phyloP scores from a whole-genome alignment of 2,329 filamentous ascomycete species.

The Talaromyces amestolkiae region DNA sequence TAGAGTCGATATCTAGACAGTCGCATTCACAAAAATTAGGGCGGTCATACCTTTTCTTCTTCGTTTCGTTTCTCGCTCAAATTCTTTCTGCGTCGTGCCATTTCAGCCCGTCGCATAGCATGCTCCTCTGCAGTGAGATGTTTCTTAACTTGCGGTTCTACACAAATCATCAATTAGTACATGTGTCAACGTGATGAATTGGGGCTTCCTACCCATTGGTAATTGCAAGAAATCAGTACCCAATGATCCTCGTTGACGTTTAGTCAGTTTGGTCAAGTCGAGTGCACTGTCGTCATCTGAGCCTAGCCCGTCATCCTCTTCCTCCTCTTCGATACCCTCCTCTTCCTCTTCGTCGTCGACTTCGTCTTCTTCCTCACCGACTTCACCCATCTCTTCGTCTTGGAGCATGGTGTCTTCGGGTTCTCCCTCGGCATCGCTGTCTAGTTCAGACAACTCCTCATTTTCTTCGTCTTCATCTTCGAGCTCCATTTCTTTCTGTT shows the following conservation, averaged over 20 bases:
- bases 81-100: slow-evolving; percentile 71
- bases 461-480: slow-evolving; percentile 53
- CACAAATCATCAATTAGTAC: background rate
- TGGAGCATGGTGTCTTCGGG: slow-evolving; percentile 47
- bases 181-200: no score
- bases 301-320: slow-evolving; percentile 44
- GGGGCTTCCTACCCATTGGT: slow-evolving; percentile 51
- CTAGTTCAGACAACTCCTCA: slow-evolving; percentile 46
- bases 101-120: slow-evolving; percentile 69
- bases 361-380: slow-evolving; percentile 32
- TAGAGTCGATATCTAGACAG: background rate
- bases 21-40: background rate
- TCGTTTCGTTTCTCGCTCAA: slow-evolving; percentile 74
- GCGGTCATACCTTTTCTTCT: slow-evolving; percentile 63
- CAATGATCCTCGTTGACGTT: slow-evolving; percentile 63
- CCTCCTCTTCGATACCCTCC: slow-evolving; percentile 36
- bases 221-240: slow-evolving; percentile 52
- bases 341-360: slow-evolving; percentile 41
- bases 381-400: slow-evolving; percentile 36
- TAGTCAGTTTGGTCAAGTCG: slow-evolving; percentile 65
- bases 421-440: slow-evolving; percentile 48
- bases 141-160: slow-evolving; percentile 70
- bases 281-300: slow-evolving; percentile 56
- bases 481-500: slow-evolving; percentile 41
- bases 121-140: slow-evolving; percentile 71